phyloP scores from a whole-genome alignment of 2,329 filamentous ascomycete species.

The Rhynchosporium graminicola region DNA sequence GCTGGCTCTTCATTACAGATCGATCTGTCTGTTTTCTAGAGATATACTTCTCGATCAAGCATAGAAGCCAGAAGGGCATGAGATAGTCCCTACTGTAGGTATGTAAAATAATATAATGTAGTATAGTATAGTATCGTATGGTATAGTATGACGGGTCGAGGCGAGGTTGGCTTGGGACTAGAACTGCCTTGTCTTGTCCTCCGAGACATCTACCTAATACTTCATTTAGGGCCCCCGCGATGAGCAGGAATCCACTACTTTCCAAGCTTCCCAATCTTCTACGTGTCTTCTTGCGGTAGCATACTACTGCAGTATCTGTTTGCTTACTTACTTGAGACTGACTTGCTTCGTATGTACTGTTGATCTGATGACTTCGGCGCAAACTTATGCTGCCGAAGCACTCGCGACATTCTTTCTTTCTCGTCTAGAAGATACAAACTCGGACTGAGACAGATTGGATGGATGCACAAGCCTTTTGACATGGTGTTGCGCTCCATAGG shows the following conservation, averaged over 20 bases:
- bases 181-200: background rate
- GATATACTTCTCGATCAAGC: slow-evolving; percentile 9
- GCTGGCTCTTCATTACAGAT: background rate
- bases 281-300: background rate
- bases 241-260: background rate
- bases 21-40: background rate
- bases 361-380: slow-evolving; percentile 6
- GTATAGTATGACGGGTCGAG: slow-evolving; percentile 1
- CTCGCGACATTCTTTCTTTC: background rate
- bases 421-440: background rate
- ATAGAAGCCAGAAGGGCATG: background rate
- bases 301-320: background rate
- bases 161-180: background rate
- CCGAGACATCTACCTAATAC: background rate
- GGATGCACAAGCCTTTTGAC: no score
- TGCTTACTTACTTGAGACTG: background rate
- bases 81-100: background rate
- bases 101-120: no score
- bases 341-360: background rate
- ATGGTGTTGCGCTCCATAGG: slow-evolving; percentile 5
- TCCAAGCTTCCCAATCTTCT: no score
- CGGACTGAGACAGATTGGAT: no score
- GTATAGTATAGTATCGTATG: no score
- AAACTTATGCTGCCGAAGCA: slow-evolving; percentile 3
- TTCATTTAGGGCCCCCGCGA: background rate